phyloP scores from a whole-genome alignment of 1,284 basidiomycete species.

The Apiotrichum porosum region DNA sequence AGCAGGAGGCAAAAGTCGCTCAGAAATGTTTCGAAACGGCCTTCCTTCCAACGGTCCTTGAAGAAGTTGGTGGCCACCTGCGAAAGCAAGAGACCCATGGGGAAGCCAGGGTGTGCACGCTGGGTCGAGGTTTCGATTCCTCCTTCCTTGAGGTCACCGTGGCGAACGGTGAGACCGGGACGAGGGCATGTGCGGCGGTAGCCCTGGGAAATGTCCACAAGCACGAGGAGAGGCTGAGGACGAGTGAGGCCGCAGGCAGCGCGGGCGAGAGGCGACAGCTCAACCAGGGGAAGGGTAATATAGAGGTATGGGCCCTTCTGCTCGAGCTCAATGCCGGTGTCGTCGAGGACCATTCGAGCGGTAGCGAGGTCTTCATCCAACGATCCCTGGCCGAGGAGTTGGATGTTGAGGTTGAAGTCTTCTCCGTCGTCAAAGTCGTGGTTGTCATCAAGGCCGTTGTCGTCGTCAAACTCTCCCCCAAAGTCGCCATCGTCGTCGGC shows the following conservation, averaged over 20 bases:
- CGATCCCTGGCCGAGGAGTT: no score
- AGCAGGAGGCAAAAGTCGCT: conserved; percentile 1
- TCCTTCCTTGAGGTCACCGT: no score
- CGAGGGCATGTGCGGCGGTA: conserved; percentile 4
- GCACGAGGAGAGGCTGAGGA: not conserved
- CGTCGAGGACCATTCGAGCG: no score
- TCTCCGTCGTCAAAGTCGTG: no score
- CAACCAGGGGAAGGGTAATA: conserved; percentile 5
- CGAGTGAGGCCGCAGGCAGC: conserved; percentile 2
- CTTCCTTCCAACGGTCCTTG: not conserved
- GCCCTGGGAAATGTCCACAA: not conserved
- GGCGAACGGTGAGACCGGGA: not conserved
- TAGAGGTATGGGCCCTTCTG: no score
- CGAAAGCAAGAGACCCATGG: conserved; percentile 2
- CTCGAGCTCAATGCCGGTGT: no score
- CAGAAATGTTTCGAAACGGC: conserved; percentile 4
- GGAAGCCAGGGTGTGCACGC: conserved; percentile 1
- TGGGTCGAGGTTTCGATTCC: not conserved
- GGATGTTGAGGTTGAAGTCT: no score
- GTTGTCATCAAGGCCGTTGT: no score
- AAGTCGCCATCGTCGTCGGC: no score
- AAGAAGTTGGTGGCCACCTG: not conserved
- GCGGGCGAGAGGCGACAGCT: not conserved
- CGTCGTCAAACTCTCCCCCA: no score
- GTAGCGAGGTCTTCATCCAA: no score